These are phyloP conservation scores for Opeltia flavorubescens DNA, from an alignment of 495 filamentous ascomycete genomes.

Conservation along the genomic window DNA sequence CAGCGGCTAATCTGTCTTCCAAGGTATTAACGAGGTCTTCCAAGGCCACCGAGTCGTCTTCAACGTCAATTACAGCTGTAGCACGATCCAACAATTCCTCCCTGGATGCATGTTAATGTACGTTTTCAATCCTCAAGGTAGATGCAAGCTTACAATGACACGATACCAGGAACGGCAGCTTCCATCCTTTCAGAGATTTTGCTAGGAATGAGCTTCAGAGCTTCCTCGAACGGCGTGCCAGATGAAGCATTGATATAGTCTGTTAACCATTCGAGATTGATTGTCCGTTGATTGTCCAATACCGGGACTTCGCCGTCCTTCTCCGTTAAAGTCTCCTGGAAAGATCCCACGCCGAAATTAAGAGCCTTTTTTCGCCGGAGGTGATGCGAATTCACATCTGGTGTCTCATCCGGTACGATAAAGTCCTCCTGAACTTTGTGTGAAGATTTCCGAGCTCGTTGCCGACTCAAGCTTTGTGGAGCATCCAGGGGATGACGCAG, in stretches of 20 bases:
- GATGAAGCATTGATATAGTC: background rate
- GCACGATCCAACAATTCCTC: background rate
- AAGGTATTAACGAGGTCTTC: background rate
- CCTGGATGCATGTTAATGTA: background rate
- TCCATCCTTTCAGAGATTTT: background rate
- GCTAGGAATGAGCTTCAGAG: background rate
- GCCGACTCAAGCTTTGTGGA: slow-evolving; percentile 1
- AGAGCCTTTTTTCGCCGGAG: background rate
- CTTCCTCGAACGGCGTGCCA: slow-evolving; percentile 1
- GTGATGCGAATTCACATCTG: slow-evolving; percentile 1
- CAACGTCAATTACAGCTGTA: background rate
- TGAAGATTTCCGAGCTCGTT: slow-evolving; percentile 3
- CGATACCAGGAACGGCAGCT: background rate
- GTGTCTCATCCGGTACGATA: slow-evolving; percentile 21
- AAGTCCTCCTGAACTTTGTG: slow-evolving; percentile 21
- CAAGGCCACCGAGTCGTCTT: background rate
- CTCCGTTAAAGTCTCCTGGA: background rate
- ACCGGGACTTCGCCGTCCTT: background rate
- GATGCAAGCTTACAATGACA: slow-evolving; percentile 2
- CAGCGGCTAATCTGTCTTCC: background rate
- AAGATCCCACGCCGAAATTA: background rate
- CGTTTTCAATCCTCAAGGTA: background rate
- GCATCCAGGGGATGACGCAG: background rate
- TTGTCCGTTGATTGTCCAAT: slow-evolving; percentile 2
- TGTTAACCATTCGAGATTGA: slow-evolving; percentile 14